Evolutionary conservation across 2,329 filamentous ascomycete genomes (phyloP).

Genomic region (Exophiala xenobiotica): DNA sequence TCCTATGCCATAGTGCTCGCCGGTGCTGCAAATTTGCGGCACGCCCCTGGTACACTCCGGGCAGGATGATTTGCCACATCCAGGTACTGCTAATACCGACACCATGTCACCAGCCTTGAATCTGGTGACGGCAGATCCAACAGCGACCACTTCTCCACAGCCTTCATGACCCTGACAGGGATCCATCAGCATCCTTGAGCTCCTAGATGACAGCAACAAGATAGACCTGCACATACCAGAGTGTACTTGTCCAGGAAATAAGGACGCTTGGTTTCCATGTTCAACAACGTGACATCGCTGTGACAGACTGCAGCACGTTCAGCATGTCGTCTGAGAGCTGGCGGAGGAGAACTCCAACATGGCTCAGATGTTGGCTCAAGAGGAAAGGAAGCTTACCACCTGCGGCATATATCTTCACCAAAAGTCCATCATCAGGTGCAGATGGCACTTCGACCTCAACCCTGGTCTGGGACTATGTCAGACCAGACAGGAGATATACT

Average conservation of each 20-base stretch:
- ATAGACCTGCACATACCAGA: constrained; percentile 4
- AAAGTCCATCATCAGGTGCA: constrained; percentile 8
- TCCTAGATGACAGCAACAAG: too few species aligned
- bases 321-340: too few species aligned
- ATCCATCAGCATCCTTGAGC: too few species aligned
- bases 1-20: constrained; percentile 13
- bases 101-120: constrained; percentile 18
- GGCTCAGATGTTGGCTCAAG: too few species aligned
- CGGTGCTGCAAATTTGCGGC: constrained; percentile 9
- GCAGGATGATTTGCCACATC: constrained; percentile 8
- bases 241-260: constrained; percentile 7
- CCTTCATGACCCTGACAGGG: constrained; percentile 29
- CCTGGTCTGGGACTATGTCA: constrained; percentile 4
- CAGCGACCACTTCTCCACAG: constrained; percentile 21
- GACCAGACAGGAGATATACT: too few species aligned
- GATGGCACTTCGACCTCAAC: constrained; percentile 18
- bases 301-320: constrained; percentile 10
- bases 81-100: constrained; percentile 10
- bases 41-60: constrained; percentile 11
- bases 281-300: constrained; percentile 9
- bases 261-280: neutral
- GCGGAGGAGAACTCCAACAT: too few species aligned
- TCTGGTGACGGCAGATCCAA: constrained; percentile 12
- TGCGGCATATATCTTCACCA: constrained; percentile 19
- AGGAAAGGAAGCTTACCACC: constrained; percentile 10